phyloP scores from a whole-genome alignment of 2,329 filamentous ascomycete genomes.

The Phaeosphaeriaceae sp. region DNA sequence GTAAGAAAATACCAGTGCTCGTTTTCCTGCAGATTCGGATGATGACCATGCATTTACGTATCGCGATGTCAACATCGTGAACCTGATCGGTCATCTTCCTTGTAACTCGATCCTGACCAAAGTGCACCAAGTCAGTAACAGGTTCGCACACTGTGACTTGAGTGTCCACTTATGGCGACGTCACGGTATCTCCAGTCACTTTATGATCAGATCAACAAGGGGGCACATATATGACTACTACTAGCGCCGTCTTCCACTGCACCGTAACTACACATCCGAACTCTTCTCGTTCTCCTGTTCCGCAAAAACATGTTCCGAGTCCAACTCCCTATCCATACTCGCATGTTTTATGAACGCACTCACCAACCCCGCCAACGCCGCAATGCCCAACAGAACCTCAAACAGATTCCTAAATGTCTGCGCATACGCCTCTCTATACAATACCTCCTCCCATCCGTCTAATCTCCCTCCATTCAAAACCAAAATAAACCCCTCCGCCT shows the following conservation, averaged over 20 bases:
- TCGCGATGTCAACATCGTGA: background rate
- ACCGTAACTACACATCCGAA: background rate
- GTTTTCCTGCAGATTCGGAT: background rate
- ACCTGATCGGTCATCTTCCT: no score
- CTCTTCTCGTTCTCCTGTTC: background rate
- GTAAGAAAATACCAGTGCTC: background rate
- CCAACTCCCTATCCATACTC: background rate
- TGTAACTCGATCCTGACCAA: no score
- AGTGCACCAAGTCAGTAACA: no score
- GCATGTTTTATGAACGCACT: background rate
- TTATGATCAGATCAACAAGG: no score
- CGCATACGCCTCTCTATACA: background rate
- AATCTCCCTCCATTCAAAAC: background rate
- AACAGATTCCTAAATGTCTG: background rate
- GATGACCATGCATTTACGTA: background rate
- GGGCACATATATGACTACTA: no score
- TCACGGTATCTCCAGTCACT: background rate
- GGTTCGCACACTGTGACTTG: no score
- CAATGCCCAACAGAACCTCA: background rate
- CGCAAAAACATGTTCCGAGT: background rate
- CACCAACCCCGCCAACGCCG: background rate
- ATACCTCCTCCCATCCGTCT: background rate
- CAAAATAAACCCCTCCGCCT: background rate
- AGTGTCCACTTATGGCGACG: background rate
- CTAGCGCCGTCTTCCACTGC: background rate